Percentiles rank a stretch among this genome's conserved stretches.
Evolutionary conservation across 441 rosid species (phyloP).

Genomic region (Syzygium malaccense): DNA sequence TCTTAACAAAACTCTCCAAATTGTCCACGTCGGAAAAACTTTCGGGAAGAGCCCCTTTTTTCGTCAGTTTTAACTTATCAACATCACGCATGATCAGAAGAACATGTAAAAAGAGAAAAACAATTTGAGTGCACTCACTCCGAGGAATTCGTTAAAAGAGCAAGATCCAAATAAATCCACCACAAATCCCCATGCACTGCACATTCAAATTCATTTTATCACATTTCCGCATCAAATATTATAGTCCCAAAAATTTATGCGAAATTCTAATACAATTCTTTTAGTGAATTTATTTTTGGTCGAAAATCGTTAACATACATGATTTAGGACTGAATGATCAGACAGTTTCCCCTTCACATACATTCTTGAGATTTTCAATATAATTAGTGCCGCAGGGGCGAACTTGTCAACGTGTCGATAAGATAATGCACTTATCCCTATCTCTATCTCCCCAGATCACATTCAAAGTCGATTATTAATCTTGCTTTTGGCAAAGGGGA

Average conservation of each 20-base stretch:
- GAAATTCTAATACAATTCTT: background rate
- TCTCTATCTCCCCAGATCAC: background rate
- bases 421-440: background rate
- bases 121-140: background rate
- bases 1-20: background rate
- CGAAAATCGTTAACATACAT: too few relatives aligned
- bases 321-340: background rate
- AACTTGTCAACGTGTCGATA: background rate
- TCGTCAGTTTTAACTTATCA: background rate
- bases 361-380: background rate
- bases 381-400: fast-evolving
- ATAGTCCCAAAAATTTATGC: background rate
- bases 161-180: background rate
- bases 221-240: background rate
- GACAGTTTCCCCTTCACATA: background rate
- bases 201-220: background rate
- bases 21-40: background rate
- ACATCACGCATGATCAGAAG: background rate
- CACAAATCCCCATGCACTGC: background rate
- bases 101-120: background rate
- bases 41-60: background rate
- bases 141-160: background rate
- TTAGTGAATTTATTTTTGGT: too few relatives aligned
- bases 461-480: background rate
- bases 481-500: background rate